Conservation (phyloP, 1,139 yeast genomes). For the Candida anutae region DNA sequence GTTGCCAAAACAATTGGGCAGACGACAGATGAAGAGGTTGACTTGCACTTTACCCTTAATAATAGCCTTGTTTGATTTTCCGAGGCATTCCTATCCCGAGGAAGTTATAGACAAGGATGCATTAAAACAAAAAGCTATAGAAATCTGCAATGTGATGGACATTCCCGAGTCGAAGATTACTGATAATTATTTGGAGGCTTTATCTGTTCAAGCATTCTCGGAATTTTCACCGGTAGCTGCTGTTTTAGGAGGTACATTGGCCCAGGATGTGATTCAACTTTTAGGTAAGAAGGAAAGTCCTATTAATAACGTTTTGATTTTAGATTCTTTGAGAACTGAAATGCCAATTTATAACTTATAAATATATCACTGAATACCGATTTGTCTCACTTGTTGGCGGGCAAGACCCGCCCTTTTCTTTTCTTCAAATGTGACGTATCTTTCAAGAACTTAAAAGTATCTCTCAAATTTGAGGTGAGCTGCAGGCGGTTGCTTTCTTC, state of each 20-base stretch:
- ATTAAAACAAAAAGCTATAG: constrained; percentile 18
- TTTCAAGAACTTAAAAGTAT: constrained; percentile 27
- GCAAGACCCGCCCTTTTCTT: constrained; percentile 34
- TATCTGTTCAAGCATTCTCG: constrained; percentile 47
- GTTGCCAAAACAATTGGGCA: constrained; percentile 37
- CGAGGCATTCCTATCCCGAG: constrained; percentile 20
- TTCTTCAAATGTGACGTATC: constrained; percentile 39
- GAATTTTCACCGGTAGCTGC: constrained; percentile 87
- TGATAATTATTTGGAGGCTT: constrained; percentile 28
- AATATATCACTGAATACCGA: neutral
- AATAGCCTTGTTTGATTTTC: constrained; percentile 44
- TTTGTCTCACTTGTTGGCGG: constrained; percentile 19
- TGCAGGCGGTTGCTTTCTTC: constrained; percentile 18
- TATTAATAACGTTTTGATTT: constrained; percentile 67
- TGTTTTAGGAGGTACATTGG: constrained; percentile 79
- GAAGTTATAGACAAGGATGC: constrained; percentile 22
- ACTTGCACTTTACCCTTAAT: constrained; percentile 57
- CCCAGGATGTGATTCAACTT: constrained; percentile 85
- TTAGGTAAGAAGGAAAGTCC: constrained; percentile 75
- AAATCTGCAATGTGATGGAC: constrained; percentile 21
- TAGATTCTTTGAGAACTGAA: constrained; percentile 63
- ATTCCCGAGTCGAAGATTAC: constrained; percentile 31
- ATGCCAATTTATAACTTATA: constrained; percentile 67
- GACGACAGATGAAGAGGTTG: constrained; percentile 51
- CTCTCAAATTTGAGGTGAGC: constrained; percentile 23